Base-by-base conservation (phyloP, 495 filamentous ascomycete genomes). In the Staphylotrichum longicolle region DNA sequence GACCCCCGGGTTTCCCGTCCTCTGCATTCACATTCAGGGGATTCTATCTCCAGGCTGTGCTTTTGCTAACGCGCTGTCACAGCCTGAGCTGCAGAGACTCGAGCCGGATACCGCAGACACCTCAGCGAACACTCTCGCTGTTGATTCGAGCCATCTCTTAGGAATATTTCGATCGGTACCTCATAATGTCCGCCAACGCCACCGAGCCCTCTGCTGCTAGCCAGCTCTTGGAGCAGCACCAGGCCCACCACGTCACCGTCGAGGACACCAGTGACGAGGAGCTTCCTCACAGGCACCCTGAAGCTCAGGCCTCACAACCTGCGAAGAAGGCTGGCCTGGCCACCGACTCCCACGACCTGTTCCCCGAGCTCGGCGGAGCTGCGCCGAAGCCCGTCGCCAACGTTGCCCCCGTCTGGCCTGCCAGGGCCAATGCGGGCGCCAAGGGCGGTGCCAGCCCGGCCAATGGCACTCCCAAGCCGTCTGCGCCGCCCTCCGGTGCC, bases 191-290 rank as follows among this genome's bases (percentile, higher is more conserved):
- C 57, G 72, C 77, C 65, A 73, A 67, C 53, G 58, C 63, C 42
- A 68, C 75, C 65, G 71, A 75, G 48, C 66, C 74, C 27, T 83
- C 85, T 52, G 78, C 89, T 40, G 93, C 92, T 30, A 86, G 90
- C 66, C 83, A 85, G 77, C 84, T 96, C 44, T 85, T 88, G 73
- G 81, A 91, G 65, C 85, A 91, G 74, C 93, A 96, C 75, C 81
- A 75, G 44, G 76, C 80, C 37, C 89, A 93, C 73, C 82, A 83
- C 60, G 76, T 79, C 39, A 90, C 86, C 6, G 82, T 96, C 45
- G 91, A 96, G 74, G 92, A 96, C 20, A 84, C 80, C 20, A 76
- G 81, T 41, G 92, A 96, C 69, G 89, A 92, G 67, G 90, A 93
- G n/a, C 85, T 93, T 62, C 66, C 86, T 4, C 47, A 45, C 60